phyloP scores from a whole-genome alignment of 2,329 filamentous ascomycete species.

The Curvularia verruculosa region DNA sequence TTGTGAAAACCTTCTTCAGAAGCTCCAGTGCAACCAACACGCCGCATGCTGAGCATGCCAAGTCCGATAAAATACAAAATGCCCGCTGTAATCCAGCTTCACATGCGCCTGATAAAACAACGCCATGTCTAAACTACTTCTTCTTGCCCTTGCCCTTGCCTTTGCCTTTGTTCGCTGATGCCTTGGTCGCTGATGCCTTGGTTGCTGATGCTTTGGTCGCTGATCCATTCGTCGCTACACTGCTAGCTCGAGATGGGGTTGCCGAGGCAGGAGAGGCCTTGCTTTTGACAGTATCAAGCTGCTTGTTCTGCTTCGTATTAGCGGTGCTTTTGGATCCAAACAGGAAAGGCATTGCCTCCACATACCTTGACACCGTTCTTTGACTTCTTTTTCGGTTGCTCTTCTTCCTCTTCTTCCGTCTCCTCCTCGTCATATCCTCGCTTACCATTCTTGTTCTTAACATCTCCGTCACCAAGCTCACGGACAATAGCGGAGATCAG shows the following conservation, averaged over 20 bases:
- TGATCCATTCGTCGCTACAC: constrained; percentile 78
- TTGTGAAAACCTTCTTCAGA: neutral
- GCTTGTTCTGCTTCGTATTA: constrained; percentile 75
- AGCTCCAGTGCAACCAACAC: constrained; percentile 2
- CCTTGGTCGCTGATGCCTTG: constrained; percentile 58
- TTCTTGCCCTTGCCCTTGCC: constrained; percentile 59
- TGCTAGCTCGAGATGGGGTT: constrained; percentile 82
- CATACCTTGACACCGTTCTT: constrained; percentile 88
- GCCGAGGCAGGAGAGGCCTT: constrained; percentile 75
- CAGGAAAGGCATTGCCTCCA: constrained; percentile 6
- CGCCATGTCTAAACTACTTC: constrained; percentile 41
- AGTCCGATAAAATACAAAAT: neutral
- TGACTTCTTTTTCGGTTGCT: constrained; percentile 92
- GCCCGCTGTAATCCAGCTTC: neutral
- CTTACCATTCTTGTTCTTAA: constrained; percentile 70
- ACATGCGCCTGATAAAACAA: constrained; percentile 9
- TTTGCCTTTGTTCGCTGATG: constrained; percentile 52
- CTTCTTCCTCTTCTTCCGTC: constrained; percentile 74
- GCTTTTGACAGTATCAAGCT: constrained; percentile 85
- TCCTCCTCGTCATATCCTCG: constrained; percentile 82
- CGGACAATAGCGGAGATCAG: constrained; percentile 92
- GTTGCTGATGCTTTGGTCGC: constrained; percentile 57
- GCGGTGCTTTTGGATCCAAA: neutral
- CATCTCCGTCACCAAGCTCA: constrained; percentile 77
- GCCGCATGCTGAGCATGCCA: neutral